Conservation (phyloP, 1,284 basidiomycete species). For the Malassezia sympodialis region DNA sequence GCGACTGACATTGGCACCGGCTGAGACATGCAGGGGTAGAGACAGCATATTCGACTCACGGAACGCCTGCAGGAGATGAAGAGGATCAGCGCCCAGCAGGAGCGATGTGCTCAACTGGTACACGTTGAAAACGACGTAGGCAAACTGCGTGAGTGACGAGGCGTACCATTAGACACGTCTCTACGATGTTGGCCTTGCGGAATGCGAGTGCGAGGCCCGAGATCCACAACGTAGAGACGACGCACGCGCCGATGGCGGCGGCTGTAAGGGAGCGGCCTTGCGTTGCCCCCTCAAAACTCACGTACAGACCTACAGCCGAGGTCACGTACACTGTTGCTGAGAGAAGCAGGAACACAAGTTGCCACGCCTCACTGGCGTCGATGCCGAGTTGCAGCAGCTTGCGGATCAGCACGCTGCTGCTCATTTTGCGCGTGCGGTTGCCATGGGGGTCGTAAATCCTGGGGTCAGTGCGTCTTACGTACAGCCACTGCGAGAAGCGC, state of each 20-base stretch:
- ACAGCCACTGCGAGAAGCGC: constrained; percentile 39
- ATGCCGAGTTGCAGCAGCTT: constrained; percentile 32
- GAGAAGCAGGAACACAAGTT: constrained; percentile 41
- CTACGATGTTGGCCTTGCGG: constrained; percentile 43
- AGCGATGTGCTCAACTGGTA: constrained; percentile 36
- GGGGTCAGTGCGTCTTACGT: constrained; percentile 13
- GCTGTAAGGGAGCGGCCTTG: constrained; percentile 32
- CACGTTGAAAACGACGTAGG: constrained; percentile 46
- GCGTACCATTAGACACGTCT: constrained; percentile 38
- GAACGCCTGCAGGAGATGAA: constrained; percentile 42
- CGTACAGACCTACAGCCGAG: constrained; percentile 33
- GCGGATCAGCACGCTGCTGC: constrained; percentile 25
- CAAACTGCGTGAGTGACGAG: constrained; percentile 18
- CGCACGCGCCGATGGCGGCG: constrained; percentile 37
- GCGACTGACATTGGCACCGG: constrained; percentile 8
- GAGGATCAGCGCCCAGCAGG: constrained; percentile 36
- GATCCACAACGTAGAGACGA: constrained; percentile 40
- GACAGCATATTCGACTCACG: constrained; percentile 19
- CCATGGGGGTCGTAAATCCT: constrained; percentile 62
- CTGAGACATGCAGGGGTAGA: constrained; percentile 17
- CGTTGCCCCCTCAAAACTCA: constrained; percentile 40
- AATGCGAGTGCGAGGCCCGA: constrained; percentile 45
- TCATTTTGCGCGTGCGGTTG: constrained; percentile 16
- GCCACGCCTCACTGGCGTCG: constrained; percentile 40
- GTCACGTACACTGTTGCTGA: constrained; percentile 43